A percentile compares a stretch with the other conserved stretches of the same genome.
These are phyloP conservation scores for Macroventuria anomochaeta DNA, from an alignment of 2,329 filamentous ascomycete genomes.

Conservation along the genomic window DNA sequence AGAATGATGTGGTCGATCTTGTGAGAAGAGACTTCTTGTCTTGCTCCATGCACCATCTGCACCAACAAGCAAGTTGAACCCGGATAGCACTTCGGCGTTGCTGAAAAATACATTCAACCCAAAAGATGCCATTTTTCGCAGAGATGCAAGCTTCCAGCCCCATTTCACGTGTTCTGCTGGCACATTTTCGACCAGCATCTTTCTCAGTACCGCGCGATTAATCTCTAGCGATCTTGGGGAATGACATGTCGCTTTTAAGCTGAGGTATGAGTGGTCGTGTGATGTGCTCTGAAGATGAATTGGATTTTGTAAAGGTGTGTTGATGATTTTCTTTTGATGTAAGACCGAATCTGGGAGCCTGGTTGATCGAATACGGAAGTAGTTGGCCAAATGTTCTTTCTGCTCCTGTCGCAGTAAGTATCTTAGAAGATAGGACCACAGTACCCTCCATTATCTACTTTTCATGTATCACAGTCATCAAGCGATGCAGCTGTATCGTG, in stretches of 20 bases:
- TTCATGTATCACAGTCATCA: not conserved
- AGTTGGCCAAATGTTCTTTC: not conserved
- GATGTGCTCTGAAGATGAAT: not conserved
- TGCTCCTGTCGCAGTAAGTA: no score
- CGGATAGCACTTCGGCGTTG: constrained; percentile 31
- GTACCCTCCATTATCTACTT: no score
- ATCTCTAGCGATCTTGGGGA: constrained; percentile 46
- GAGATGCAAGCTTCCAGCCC: constrained; percentile 28
- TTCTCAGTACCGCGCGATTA: constrained; percentile 31
- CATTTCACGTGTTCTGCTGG: constrained; percentile 32
- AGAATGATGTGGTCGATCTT: constrained; percentile 44
- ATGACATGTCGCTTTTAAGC: not conserved
- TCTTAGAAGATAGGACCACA: no score
- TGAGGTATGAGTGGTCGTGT: not conserved
- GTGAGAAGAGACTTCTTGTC: constrained; percentile 41
- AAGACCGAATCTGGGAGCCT: not conserved
- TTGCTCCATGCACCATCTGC: constrained; percentile 55
- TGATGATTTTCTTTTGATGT: no score
- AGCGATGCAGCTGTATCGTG: not conserved
- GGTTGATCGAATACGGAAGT: not conserved
- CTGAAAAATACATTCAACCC: constrained; percentile 36
- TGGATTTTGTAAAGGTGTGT: not conserved
- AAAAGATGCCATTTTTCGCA: constrained; percentile 17
- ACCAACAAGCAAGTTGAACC: constrained; percentile 54
- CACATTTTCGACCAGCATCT: constrained; percentile 32